Evolutionary conservation across 75 land plant genomes (phyloP).

Genomic region (Pinus taeda): DNA sequence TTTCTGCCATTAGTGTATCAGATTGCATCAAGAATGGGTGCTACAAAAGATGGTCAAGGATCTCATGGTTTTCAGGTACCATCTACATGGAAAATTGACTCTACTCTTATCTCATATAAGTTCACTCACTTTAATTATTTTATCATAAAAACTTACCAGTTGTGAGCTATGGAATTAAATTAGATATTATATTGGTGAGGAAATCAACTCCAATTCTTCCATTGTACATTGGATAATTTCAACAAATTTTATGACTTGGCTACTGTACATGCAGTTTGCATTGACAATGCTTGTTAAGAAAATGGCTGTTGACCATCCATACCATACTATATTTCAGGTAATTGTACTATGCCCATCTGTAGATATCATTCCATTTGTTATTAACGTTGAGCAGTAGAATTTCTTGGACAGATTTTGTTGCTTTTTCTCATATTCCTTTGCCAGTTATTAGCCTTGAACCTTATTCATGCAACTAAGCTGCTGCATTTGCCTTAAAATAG

Average conservation of each 20-base stretch:
- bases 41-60: constrained; percentile 55
- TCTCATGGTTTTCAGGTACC: constrained; percentile 76
- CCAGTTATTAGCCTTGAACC: background rate
- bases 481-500: too few species aligned
- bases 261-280: constrained; percentile 64
- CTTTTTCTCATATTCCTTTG: background rate
- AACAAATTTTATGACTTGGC: background rate
- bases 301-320: constrained; percentile 96
- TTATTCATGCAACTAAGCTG: background rate
- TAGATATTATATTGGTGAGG: background rate
- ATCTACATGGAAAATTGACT: background rate
- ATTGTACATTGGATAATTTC: background rate
- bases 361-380: background rate
- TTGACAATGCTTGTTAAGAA: constrained; percentile 81
- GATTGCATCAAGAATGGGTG: constrained; percentile 94
- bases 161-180: background rate
- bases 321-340: constrained; percentile 94
- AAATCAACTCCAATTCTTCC: background rate
- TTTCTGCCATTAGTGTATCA: constrained; percentile 95
- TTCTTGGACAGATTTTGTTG: background rate
- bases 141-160: background rate
- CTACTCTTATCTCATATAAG: background rate
- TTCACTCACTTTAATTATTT: background rate
- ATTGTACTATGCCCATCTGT: background rate
- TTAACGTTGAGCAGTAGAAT: background rate